Base-by-base conservation (phyloP, 2,329 filamentous ascomycete genomes). In the Fusarium pseudonygamai region DNA sequence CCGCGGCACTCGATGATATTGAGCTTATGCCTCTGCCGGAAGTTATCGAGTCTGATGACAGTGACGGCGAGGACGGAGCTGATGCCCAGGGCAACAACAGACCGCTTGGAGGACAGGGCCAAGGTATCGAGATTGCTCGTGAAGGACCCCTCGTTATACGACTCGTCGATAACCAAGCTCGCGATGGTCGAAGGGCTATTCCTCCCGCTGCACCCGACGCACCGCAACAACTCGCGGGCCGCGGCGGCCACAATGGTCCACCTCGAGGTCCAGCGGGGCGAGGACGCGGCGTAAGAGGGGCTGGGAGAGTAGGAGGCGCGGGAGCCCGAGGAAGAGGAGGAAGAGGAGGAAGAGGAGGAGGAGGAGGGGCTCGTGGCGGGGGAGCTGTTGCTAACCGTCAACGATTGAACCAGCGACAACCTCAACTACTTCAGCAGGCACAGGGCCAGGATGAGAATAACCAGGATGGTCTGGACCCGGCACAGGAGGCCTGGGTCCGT, bases 71-170 rank as follows among this genome's bases (percentile, higher is more conserved):
- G 22, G 80, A 81, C 26, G 80, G 76, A 40, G 34, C 71, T 55
- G 62, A 72, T 30, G 67, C 45, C 57, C 75, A 73, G 34, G 80
- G 32, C 34, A 39, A 58, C 40, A 75, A 72, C 49, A 78, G 75
- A 45, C 77, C 74, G 49, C 73, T 76, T 64, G 80, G 77, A 69
- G 79, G 60, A 28, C 72, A 75, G 26, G 78, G 65, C n/a, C 77
- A 75, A 56, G 79, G 79, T 58, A 82, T 85, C 52, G 83, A 78
- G 24, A 84, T 90, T n/a, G 88, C 86, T 46, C 85, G 86, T 6
- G 88, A 90, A 75, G 88, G 86, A 3, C 88, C 88, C 9, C 83
- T 90, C 16, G 87, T 90, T 18, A 84, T 90, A 36, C 84, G 88
- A 36, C 86, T 90, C 34, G 84, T 85, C 43, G 83, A 84, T 42